Evolutionary conservation across 202 grass and related monocot species (phyloP).

Genomic region (Setaria viridis): DNA sequence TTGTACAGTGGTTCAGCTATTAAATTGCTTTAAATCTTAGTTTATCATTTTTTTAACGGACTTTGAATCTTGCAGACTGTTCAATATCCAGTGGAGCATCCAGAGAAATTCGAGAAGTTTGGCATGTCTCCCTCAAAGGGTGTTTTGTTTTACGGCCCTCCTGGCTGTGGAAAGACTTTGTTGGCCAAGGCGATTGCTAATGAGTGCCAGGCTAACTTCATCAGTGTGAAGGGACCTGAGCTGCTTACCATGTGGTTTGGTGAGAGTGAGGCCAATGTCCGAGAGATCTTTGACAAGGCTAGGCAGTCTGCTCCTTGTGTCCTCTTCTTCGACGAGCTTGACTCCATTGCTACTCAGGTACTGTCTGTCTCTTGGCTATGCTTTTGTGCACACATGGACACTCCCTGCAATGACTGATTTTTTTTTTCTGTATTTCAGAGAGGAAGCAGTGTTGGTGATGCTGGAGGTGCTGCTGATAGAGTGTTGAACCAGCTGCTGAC

Average conservation of each 20-base stretch:
- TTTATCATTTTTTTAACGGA: background rate
- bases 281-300: slow-evolving; percentile 86
- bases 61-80: slow-evolving; percentile 63
- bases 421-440: slow-evolving; percentile 45
- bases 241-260: slow-evolving; percentile 87
- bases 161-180: slow-evolving; percentile 91
- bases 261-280: slow-evolving; percentile 75
- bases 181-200: slow-evolving; percentile 97
- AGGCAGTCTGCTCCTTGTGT: slow-evolving; percentile 79
- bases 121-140: slow-evolving; percentile 87
- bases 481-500: slow-evolving; percentile 71
- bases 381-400: background rate
- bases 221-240: slow-evolving; percentile 79
- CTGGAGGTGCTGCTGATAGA: slow-evolving; percentile 70
- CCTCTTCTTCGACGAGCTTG: slow-evolving; percentile 76
- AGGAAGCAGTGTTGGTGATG: slow-evolving; percentile 69
- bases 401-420: background rate
- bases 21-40: background rate
- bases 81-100: slow-evolving; percentile 80
- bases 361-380: background rate
- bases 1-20: background rate
- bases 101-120: slow-evolving; percentile 83
- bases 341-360: slow-evolving; percentile 82
- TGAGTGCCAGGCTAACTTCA: slow-evolving; percentile 94
- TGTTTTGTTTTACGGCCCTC: slow-evolving; percentile 94